Conservation (phyloP, 2,329 filamentous ascomycete genomes). For the Pseudocercospora musae region DNA sequence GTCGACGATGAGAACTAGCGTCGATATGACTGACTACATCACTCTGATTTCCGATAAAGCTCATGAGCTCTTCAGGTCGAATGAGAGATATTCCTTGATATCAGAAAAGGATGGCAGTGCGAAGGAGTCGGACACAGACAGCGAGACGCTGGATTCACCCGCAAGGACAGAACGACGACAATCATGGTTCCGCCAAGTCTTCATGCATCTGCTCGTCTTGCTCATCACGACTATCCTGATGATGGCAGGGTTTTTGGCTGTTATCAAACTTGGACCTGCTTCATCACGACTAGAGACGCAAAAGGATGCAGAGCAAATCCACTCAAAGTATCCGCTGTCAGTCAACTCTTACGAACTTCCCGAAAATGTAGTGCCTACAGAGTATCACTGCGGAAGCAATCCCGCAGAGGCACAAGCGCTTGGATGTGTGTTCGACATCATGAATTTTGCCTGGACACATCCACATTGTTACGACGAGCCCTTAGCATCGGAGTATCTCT, state of each 20-base stretch:
- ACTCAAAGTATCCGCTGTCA: neutral
- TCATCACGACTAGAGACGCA: neutral
- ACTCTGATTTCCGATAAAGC: neutral
- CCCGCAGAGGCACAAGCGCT: neutral
- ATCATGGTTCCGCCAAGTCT: neutral
- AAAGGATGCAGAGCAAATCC: neutral
- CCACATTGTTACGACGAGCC: neutral
- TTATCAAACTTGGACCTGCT: neutral
- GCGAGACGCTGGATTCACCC: neutral
- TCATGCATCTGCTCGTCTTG: neutral
- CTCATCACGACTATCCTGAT: neutral
- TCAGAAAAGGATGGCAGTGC: neutral
- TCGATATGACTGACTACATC: conserved; percentile 1
- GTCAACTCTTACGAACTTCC: neutral
- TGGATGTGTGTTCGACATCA: neutral
- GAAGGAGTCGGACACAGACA: neutral
- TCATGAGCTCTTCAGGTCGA: neutral
- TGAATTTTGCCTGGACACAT: neutral
- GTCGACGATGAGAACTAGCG: neutral
- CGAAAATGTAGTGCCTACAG: neutral
- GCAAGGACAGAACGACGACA: neutral
- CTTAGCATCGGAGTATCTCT: neutral
- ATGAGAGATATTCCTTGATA: neutral
- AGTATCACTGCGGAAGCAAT: conserved; percentile 1
- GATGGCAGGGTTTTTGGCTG: neutral